Percentiles rank a stretch among this genome's conserved stretches.
Evolutionary conservation across 441 rosid genomes (phyloP).

Genomic region (Sinapis alba): DNA sequence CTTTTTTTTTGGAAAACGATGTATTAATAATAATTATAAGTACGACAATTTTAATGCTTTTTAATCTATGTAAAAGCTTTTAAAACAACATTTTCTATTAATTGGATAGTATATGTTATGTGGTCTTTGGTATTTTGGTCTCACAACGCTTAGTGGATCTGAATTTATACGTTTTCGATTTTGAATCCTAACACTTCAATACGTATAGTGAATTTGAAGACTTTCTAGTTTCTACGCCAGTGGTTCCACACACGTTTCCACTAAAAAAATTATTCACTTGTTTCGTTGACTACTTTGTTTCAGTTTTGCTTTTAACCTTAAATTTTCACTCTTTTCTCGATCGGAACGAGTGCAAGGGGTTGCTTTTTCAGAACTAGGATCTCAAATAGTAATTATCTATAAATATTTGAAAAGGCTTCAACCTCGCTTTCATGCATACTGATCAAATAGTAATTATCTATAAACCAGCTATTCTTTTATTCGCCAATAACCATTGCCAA

Average conservation of each 20-base stretch:
- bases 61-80: background rate
- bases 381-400: no score
- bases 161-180: background rate
- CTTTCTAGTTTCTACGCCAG: slow-evolving; percentile 2
- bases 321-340: background rate
- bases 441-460: no score
- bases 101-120: background rate
- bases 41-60: background rate
- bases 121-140: no score
- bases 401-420: no score
- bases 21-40: background rate
- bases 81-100: background rate
- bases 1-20: background rate
- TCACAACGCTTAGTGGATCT: no score
- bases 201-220: background rate
- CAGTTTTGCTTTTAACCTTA: background rate
- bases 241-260: background rate
- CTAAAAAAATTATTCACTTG: background rate
- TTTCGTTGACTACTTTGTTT: background rate
- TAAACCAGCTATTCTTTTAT: background rate
- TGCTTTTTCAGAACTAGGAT: background rate
- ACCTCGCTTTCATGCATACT: no score
- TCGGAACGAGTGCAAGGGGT: background rate
- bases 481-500: background rate
- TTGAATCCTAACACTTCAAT: background rate